phyloP scores from a whole-genome alignment of 2,329 filamentous ascomycete genomes.

The Penicillium sp. region DNA sequence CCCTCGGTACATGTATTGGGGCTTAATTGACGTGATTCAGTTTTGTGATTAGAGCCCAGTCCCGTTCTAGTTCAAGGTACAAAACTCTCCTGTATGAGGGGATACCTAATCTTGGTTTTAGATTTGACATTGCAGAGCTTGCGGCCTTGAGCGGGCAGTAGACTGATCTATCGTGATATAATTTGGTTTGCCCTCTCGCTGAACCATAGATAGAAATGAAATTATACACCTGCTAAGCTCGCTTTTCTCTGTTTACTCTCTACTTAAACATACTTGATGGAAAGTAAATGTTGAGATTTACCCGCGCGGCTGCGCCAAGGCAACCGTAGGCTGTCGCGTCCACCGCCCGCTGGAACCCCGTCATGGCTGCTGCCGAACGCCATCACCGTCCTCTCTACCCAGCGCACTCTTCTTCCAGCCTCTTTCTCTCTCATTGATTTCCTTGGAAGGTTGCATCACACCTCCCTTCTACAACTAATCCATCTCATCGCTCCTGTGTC shows the following conservation, averaged over 20 bases:
- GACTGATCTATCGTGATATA: not conserved
- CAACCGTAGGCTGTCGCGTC: slow-evolving; percentile 35
- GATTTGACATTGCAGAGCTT: not conserved
- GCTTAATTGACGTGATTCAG: not conserved
- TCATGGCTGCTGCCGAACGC: slow-evolving; percentile 33
- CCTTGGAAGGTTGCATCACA: not conserved
- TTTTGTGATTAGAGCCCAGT: no score
- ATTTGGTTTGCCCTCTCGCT: no score
- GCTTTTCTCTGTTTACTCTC: not conserved
- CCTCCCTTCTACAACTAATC: slow-evolving; percentile 2
- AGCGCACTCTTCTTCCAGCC: slow-evolving; percentile 22
- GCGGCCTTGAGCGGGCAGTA: not conserved
- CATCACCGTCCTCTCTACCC: slow-evolving; percentile 23
- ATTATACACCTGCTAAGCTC: not conserved
- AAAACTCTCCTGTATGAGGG: not conserved
- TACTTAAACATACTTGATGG: not conserved
- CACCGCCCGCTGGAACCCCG: slow-evolving; percentile 34
- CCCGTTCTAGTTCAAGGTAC: not conserved
- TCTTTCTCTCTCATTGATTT: slow-evolving; percentile 14
- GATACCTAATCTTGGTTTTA: not conserved
- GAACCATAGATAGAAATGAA: not conserved
- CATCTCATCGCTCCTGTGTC: slow-evolving; percentile 20
- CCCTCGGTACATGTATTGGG: not conserved
- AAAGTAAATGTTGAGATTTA: slow-evolving; percentile 3
- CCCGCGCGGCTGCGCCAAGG: slow-evolving; percentile 30